Conservation (phyloP, 148 eudicot genomes). For the Drosera capensis region DNA sequence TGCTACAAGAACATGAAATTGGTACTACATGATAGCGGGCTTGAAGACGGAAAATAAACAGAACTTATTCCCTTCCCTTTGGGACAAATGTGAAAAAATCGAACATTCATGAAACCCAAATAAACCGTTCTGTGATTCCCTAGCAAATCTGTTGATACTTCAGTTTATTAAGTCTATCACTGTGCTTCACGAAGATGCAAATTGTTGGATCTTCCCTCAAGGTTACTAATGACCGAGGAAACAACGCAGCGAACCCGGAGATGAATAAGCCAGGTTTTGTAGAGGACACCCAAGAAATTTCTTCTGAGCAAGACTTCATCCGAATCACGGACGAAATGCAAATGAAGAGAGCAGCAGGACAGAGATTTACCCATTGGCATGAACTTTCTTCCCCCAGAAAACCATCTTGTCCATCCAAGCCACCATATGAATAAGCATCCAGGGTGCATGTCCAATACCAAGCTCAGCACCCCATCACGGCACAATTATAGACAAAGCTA, state of each 20-base stretch:
- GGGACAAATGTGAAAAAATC: not conserved
- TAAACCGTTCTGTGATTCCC: not conserved
- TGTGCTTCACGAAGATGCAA: not conserved
- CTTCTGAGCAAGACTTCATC: not conserved
- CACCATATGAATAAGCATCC: not conserved
- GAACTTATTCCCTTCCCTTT: not conserved
- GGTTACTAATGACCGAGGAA: not conserved
- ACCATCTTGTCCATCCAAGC: not conserved
- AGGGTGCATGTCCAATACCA: not conserved
- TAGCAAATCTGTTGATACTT: not conserved
- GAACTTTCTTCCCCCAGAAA: not conserved
- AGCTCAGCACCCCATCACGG: slow-evolving; percentile 72
- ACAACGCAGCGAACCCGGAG: not conserved
- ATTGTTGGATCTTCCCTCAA: not conserved
- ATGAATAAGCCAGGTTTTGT: not conserved
- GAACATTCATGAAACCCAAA: not conserved
- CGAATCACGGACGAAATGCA: slow-evolving; percentile 1
- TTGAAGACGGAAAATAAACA: too few species aligned
- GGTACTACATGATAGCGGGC: too few species aligned
- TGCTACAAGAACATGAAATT: too few species aligned
- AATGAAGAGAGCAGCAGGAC: not conserved
- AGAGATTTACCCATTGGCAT: not conserved
- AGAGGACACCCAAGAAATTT: not conserved
- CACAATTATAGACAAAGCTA: slow-evolving; percentile 75
- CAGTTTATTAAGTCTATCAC: not conserved